Conservation (phyloP, 768 basidiomycete species). For the Saitozyma sp. region DNA sequence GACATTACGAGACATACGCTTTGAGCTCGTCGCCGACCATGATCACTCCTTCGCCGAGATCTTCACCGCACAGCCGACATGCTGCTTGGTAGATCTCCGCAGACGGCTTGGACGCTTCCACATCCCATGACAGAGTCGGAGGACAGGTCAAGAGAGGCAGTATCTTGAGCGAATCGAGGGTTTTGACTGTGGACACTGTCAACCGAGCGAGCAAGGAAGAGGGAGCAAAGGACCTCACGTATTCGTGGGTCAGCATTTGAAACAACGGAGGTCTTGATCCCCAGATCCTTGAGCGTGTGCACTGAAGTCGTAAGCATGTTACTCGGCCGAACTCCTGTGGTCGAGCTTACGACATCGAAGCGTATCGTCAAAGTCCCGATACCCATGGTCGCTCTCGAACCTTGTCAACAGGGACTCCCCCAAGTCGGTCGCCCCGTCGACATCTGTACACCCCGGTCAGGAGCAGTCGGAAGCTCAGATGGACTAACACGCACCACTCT, state of each 20-base stretch:
- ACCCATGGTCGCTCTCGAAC: constrained; percentile 45
- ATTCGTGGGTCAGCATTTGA: constrained; percentile 51
- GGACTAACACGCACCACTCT: constrained; percentile 18
- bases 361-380: constrained; percentile 45
- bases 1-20: constrained; percentile 42
- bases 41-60: constrained; percentile 31
- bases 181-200: constrained; percentile 31
- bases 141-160: constrained; percentile 32
- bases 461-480: background rate
- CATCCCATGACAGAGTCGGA: constrained; percentile 44
- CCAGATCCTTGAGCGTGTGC: constrained; percentile 22
- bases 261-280: constrained; percentile 37
- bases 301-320: constrained; percentile 23
- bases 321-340: background rate
- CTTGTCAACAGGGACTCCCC: constrained; percentile 37
- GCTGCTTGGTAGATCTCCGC: constrained; percentile 35
- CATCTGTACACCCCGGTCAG: constrained; percentile 10
- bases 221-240: constrained; percentile 19
- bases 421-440: constrained; percentile 26
- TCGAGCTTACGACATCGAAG: constrained; percentile 28
- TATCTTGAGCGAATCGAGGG: constrained; percentile 38
- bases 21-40: constrained; percentile 51
- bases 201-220: background rate
- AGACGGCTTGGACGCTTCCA: constrained; percentile 42
- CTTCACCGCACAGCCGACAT: constrained; percentile 24